Conservation (phyloP, 805 yeast species). For the Sungouiozyma ichnusensis region DNA sequence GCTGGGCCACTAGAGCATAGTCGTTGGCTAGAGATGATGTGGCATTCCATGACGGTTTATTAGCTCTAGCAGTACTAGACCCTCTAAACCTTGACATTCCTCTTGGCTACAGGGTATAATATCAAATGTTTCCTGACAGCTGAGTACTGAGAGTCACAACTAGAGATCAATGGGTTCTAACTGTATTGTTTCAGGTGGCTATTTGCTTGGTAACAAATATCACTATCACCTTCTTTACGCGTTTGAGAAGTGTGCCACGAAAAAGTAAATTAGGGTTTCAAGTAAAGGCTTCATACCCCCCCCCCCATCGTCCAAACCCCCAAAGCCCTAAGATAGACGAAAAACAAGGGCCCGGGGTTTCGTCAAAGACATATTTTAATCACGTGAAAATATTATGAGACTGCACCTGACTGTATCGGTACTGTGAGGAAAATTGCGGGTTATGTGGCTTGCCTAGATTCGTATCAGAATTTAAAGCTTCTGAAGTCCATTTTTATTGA, state of each 20-base stretch:
- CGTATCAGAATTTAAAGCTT: not conserved
- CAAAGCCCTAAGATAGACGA: no score
- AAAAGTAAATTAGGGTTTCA: not conserved
- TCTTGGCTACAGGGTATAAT: not conserved
- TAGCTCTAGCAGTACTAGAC: constrained; percentile 33
- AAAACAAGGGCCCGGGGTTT: not conserved
- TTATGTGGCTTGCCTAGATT: not conserved
- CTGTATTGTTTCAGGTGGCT: no score
- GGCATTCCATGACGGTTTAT: constrained; percentile 37
- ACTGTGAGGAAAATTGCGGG: not conserved
- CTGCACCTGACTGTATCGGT: no score
- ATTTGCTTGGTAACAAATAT: not conserved
- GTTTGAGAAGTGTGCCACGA: not conserved
- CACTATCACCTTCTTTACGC: not conserved
- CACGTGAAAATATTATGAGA: not conserved
- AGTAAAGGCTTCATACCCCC: no score
- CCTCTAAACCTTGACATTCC: constrained; percentile 1
- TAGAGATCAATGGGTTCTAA: not conserved
- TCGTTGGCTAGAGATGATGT: constrained; percentile 11
- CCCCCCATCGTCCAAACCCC: no score
- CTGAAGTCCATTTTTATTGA: not conserved
- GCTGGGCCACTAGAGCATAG: constrained; percentile 26
- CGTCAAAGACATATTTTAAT: not conserved
- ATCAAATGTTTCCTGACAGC: not conserved
- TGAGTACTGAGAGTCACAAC: no score